phyloP scores from a whole-genome alignment of 2,329 filamentous ascomycete genomes.

The Chaetothyriales sp. region DNA sequence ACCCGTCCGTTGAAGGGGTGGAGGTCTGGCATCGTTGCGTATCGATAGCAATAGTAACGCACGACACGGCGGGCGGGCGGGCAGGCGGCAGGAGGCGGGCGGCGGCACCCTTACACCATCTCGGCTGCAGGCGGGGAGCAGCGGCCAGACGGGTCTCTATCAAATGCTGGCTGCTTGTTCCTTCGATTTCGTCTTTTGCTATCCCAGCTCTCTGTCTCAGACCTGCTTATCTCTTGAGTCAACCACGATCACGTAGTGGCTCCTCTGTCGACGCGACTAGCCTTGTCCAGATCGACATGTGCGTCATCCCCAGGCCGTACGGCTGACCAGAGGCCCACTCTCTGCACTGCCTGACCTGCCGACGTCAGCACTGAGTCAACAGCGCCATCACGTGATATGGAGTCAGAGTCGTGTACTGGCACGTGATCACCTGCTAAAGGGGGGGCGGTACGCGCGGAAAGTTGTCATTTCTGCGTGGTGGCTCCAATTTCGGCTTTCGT shows the following conservation, averaged over 20 bases:
- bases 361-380: neutral
- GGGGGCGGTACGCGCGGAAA: too few relatives aligned
- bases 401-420: neutral
- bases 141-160: neutral
- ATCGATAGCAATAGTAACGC: neutral
- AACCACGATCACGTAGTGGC: too few relatives aligned
- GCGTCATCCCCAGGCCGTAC: neutral
- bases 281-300: neutral
- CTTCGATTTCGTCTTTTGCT: neutral
- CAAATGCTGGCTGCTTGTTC: neutral
- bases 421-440: too few relatives aligned
- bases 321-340: neutral
- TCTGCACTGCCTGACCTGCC: too few relatives aligned
- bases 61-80: too few relatives aligned
- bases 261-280: neutral
- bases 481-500: too few relatives aligned
- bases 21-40: slow-evolving; percentile 22
- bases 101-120: neutral
- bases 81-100: too few relatives aligned
- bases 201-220: neutral
- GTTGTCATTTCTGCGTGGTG: too few relatives aligned
- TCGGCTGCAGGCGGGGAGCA: neutral
- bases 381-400: neutral
- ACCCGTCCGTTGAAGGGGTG: slow-evolving; percentile 42
- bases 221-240: too few relatives aligned